These are phyloP conservation scores for Austroboletus novae-zelandiae DNA, from an alignment of 1,284 basidiomycete species.

Conservation along the genomic window DNA sequence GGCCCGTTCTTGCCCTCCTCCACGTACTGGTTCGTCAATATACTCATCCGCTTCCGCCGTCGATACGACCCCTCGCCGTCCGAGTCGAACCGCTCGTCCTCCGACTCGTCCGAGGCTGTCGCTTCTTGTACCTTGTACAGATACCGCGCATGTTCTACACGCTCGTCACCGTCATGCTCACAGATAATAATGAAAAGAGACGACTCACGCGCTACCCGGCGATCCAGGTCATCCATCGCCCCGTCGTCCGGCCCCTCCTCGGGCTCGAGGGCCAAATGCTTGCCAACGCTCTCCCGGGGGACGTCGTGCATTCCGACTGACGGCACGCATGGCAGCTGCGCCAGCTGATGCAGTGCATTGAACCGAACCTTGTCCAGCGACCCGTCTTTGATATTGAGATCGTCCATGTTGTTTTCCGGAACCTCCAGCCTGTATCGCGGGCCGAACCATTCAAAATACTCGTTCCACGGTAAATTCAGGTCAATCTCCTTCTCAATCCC, in stretches of 20 bases:
- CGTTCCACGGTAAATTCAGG: slow-evolving; percentile 88
- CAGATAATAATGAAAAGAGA: neutral
- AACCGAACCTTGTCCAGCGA: slow-evolving; percentile 84
- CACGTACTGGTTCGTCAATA: slow-evolving; percentile 57
- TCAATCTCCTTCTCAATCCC: slow-evolving; percentile 80
- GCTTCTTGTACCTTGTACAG: slow-evolving; percentile 60
- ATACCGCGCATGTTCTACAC: slow-evolving; percentile 59
- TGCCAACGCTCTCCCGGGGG: slow-evolving; percentile 63
- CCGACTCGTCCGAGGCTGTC: slow-evolving; percentile 45
- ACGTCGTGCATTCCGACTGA: slow-evolving; percentile 87
- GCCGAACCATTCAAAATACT: slow-evolving; percentile 98
- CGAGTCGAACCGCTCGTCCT: slow-evolving; percentile 47
- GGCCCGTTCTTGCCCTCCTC: slow-evolving; percentile 34
- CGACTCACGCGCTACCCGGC: slow-evolving; percentile 63
- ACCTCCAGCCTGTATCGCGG: slow-evolving; percentile 95
- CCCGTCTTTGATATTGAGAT: slow-evolving; percentile 81
- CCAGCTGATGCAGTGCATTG: slow-evolving; percentile 76
- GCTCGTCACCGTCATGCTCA: neutral
- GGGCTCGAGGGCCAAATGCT: slow-evolving; percentile 57
- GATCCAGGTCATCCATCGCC: slow-evolving; percentile 60
- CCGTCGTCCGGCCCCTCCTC: slow-evolving; percentile 37
- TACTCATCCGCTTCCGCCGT: slow-evolving; percentile 59
- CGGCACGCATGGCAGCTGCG: slow-evolving; percentile 78
- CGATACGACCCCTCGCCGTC: slow-evolving; percentile 47
- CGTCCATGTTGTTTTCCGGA: slow-evolving; percentile 90